Evolutionary conservation across 1,284 basidiomycete genomes (phyloP), one percentile per base, ranked within the genome.

Genomic region (Anthracocystis setariae): DNA sequence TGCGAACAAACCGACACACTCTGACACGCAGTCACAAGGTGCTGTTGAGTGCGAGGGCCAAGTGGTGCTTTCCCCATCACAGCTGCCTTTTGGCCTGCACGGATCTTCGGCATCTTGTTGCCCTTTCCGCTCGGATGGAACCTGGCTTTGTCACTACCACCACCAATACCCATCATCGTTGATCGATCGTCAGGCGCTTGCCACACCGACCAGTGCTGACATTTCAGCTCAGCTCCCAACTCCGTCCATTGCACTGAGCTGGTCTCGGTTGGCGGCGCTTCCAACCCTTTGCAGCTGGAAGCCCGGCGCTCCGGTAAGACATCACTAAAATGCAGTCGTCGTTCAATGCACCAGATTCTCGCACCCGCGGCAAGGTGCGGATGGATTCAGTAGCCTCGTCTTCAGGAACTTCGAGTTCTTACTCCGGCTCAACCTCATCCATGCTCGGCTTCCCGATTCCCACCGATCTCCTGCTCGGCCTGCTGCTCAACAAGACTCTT

Each of bases 401-500:
- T 5, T 45, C 54, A 10, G 35, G 24, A 32, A 21, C 46, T n/a
- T 52, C 50, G 8, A 35, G 25, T 42, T 44, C 53, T 3, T 43
- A 49, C 3, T 10, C 40, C 15, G 21, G 7, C 2, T 18, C 25
- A 1, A 27, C 58, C 17, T 45, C 44, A 29, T 64, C 61, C 7
- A 47, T 60, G 47, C 60, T 72, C 23, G 59, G 69, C 46, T 58
- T 61, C 20, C 59, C 74, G 18, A 81, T 82, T 46, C 80, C 78
- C 5, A 77, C 78, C 8, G 74, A 81, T 47, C 69, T 81, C 17
- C 63, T 81, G 24, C 77, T 82, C 12, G 80, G 67, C 0, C 61
- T 81, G 38, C 59, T 82, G 21, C 71, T 82, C 63, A 74, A 76
- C 55, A 82, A 82, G 58, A 78, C 80, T 12, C 54, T 81, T 5